Base-by-base conservation (phyloP, 495 filamentous ascomycete genomes). In the Aspergillus steynii region DNA sequence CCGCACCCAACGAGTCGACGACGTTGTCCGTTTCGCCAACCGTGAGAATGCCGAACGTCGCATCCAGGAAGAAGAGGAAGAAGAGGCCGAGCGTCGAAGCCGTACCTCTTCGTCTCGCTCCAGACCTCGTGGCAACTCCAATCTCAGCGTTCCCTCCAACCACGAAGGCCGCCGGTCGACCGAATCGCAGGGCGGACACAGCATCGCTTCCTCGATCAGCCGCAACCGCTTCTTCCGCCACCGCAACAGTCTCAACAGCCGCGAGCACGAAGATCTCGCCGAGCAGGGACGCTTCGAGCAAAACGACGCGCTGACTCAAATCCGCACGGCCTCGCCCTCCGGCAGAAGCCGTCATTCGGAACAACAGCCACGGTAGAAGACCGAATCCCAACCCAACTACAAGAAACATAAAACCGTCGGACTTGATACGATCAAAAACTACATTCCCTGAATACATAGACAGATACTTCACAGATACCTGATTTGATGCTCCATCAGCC, bases 61-160 rank as follows among this genome's bases (percentile, higher is more conserved):
- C 55, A 79, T 82, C 49, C 71, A 77, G 31, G 78, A 82, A 62
- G 77, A 75, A 28, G 77, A 81, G 34, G 74, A 73, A 32, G 69
- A 76, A 54, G 76, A 72, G 51, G 56, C 57, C 20, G 74, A 77
- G 25, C 71, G 71, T 5, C 61, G 58, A n/a, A 76, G 70, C 55
- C 68, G 64, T 12, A 61, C 61, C 2, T 70, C 71, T 4, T 68
- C 71, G 20, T 65, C 66, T 1, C 69, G 65, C 2, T 55, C 65
- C 20, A 67, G 72, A 25, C 66, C 27, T n/a, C 29, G 27, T 28
- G 37, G 67, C 26, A 61, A 65, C 14, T 73, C 74, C 7, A 71
- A 72, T 29, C 49, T 72, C 31, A 73, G 63, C 27, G 65, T 64
- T 31, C 65, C 68, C 0, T 59, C 68, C 29, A 57, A 64, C 29